Evolutionary conservation across 257 asterid genomes (phyloP).

Genomic region (Prunella vulgaris): DNA sequence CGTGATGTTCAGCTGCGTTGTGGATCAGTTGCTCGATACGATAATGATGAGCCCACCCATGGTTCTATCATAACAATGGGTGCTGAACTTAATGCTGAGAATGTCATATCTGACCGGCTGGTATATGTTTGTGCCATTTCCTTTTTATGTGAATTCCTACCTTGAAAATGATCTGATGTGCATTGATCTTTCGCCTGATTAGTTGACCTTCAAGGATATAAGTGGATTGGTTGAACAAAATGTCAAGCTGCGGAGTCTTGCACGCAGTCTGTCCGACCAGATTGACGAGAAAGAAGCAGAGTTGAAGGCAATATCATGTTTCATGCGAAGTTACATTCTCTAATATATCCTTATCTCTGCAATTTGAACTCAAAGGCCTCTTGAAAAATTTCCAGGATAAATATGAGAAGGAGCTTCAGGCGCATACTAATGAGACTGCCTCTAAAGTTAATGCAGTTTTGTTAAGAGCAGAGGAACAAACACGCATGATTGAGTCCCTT

Average conservation of each 20-base stretch:
- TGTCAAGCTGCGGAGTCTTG: conserved; percentile 68
- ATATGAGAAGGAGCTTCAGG: conserved; percentile 68
- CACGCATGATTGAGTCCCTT: conserved; percentile 81
- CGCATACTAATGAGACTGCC: conserved; percentile 50
- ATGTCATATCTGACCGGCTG: conserved; percentile 48
- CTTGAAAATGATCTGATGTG: conserved; percentile 2
- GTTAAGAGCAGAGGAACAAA: conserved; percentile 81
- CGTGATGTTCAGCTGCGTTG: conserved; percentile 89
- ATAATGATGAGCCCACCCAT: conserved; percentile 28
- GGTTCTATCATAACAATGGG: conserved; percentile 24
- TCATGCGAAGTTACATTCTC: not conserved
- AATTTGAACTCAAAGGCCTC: conserved; percentile 16
- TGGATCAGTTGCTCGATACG: conserved; percentile 49
- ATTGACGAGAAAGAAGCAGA: conserved; percentile 65
- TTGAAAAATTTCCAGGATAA: conserved; percentile 44
- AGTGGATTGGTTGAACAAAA: conserved; percentile 86
- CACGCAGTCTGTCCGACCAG: conserved; percentile 64
- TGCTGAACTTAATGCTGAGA: conserved; percentile 37
- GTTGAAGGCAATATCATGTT: conserved; percentile 47
- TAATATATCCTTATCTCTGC: not conserved
- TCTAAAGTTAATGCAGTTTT: conserved; percentile 66
- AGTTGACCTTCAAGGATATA: conserved; percentile 87
- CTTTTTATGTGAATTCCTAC: not conserved
- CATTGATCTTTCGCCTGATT: conserved; percentile 24
- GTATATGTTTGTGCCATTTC: conserved; percentile 28